Evolutionary conservation across 306 rosid species (phyloP), one percentile per base, ranked within the genome.

Genomic region (Cotoneaster glaucophyllus): DNA sequence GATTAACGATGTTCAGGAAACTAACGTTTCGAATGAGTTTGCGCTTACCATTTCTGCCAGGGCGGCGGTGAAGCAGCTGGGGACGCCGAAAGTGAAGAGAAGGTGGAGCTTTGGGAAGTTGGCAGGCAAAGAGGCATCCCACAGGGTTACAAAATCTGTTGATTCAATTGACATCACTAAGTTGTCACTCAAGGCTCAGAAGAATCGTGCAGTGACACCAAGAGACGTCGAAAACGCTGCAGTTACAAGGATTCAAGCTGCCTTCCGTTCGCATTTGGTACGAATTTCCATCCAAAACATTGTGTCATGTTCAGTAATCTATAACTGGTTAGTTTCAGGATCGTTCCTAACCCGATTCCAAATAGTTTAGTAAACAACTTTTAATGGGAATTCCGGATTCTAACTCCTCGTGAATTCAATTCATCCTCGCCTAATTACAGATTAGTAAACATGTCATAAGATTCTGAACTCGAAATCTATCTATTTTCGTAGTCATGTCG

Each of bases 191-290:
- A 86, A 83, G 58, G 74, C 82, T 79, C 64, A 74, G 34, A 77
- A 71, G 83, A 75, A 62, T 58, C 69, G 67, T 41, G 75, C 80
- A 48, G 32, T 50, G 21, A 45, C 81, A 57, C 59, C 62, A 7
- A 64, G 53, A 64, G 48, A 70, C 43, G 71, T 70, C 34, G 74
- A 78, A 77, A 83, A n/a, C 48, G 78, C 69, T 48, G 92, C 97
- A 63, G 97, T 97, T 67, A 89, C 86, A 39, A 90, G 53, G 81
- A 89, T 96, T 79, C 99, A 96, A 76, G 81, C 98, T 3, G 82
- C 73, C 14, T 96, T 86, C 72, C 96, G 96, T 24, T 84, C 97
- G 29, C 85, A 85, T 81, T 82, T 96, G 96, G 99, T 90, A 78
- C 76, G 11, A 52, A 54, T 22, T 69, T 75, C n/a, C 31, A 28